These are phyloP conservation scores for Phellopilus nigrolimitatus DNA, from an alignment of 1,284 basidiomycete species.

Conservation along the genomic window DNA sequence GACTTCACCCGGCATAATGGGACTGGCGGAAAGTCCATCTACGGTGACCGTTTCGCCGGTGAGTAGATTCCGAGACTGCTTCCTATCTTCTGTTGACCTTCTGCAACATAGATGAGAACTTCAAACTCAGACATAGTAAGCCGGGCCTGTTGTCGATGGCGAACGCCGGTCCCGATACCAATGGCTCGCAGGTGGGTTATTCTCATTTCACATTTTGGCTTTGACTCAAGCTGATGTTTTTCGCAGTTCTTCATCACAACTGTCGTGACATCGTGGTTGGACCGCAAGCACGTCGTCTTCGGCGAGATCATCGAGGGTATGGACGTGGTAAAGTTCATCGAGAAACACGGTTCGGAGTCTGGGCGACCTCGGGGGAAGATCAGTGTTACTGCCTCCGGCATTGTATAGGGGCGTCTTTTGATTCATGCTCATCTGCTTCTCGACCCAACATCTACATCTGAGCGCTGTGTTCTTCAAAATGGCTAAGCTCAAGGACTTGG, in stretches of 20 bases:
- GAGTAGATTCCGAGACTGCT: slow-evolving; percentile 24
- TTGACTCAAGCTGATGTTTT: slow-evolving; percentile 36
- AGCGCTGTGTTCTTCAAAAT: not conserved
- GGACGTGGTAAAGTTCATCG: slow-evolving; percentile 63
- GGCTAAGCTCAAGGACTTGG: not conserved
- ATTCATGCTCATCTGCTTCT: not conserved
- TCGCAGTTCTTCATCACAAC: slow-evolving; percentile 70
- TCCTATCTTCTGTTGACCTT: too few species aligned
- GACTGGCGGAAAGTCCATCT: slow-evolving; percentile 91
- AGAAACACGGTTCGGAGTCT: slow-evolving; percentile 47
- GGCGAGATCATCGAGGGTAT: slow-evolving; percentile 65
- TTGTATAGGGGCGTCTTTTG: slow-evolving; percentile 32
- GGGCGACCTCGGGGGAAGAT: slow-evolving; percentile 46
- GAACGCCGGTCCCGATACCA: slow-evolving; percentile 67
- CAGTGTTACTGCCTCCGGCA: slow-evolving; percentile 50
- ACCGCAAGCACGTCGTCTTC: slow-evolving; percentile 79
- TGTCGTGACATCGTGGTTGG: slow-evolving; percentile 65
- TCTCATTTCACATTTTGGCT: not conserved
- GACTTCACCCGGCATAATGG: slow-evolving; percentile 75
- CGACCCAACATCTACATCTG: not conserved
- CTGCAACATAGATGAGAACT: slow-evolving; percentile 96
- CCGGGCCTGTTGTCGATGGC: slow-evolving; percentile 93
- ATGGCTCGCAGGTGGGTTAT: slow-evolving; percentile 44
- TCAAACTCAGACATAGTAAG: slow-evolving; percentile 73
- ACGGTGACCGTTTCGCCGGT: slow-evolving; percentile 82